phyloP scores from a whole-genome alignment of 1,284 basidiomycete species.

The Coniophora puteana region DNA sequence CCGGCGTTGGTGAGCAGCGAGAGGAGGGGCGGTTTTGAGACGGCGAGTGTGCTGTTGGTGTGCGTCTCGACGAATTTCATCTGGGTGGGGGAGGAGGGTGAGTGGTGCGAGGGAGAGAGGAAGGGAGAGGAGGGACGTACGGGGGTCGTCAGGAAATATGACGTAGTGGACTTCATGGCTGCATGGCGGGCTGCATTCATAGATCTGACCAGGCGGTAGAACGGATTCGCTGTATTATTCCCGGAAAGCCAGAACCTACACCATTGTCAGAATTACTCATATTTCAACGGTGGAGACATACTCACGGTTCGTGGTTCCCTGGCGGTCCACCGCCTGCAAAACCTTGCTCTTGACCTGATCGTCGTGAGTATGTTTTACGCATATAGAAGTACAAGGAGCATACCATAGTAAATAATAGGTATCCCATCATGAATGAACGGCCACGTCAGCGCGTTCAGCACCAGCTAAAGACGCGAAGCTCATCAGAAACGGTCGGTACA shows the following conservation, averaged over 20 bases:
- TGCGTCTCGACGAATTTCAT: constrained; percentile 42
- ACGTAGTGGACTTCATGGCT: constrained; percentile 40
- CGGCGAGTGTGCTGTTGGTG: constrained; percentile 44
- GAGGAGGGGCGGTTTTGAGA: constrained; percentile 66
- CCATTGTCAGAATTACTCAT: constrained; percentile 1
- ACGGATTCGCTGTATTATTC: constrained; percentile 44
- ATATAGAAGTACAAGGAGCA: neutral
- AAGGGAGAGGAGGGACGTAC: constrained; percentile 28
- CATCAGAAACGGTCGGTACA: constrained; percentile 14
- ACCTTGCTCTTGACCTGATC: constrained; percentile 56
- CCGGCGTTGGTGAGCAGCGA: constrained; percentile 67
- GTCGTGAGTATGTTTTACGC: neutral
- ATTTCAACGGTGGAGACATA: constrained; percentile 8
- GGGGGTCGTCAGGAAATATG: constrained; percentile 49
- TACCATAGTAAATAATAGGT: constrained; percentile 69
- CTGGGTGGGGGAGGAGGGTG: constrained; percentile 23
- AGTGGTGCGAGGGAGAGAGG: too few species aligned
- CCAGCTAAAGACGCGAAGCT: constrained; percentile 29
- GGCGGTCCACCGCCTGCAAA: constrained; percentile 52
- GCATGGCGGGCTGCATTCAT: constrained; percentile 62
- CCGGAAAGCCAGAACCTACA: constrained; percentile 56
- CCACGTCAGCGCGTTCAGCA: constrained; percentile 47
- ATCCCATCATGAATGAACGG: constrained; percentile 56
- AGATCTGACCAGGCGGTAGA: constrained; percentile 48
- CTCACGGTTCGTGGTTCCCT: constrained; percentile 60